Evolutionary conservation across 139 green algal genomes (phyloP).

Genomic region (Pseudopediastrum boryanum): DNA sequence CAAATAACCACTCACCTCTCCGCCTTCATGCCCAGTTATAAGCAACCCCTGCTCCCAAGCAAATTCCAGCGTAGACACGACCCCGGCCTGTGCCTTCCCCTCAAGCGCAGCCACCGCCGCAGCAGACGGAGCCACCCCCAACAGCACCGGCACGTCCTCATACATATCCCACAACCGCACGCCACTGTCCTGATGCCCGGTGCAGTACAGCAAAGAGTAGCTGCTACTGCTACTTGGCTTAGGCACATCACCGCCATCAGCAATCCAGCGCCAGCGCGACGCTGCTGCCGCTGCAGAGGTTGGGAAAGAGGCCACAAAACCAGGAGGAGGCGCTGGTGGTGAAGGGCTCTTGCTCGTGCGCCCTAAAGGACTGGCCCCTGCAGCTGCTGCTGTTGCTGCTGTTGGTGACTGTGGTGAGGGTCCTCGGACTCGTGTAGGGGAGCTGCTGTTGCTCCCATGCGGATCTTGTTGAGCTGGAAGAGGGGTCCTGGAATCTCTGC

Average conservation of each 20-base stretch:
- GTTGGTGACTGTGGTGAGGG: no score
- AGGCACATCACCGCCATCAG: neutral
- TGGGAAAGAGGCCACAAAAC: neutral
- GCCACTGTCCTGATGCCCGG: constrained; percentile 44
- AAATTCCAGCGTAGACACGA: constrained; percentile 42
- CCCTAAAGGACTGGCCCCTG: no score
- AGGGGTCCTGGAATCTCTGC: no score
- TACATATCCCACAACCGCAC: constrained; percentile 53
- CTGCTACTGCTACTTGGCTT: neutral
- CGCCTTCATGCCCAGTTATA: constrained; percentile 41
- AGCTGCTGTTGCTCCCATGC: neutral
- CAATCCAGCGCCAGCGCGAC: neutral
- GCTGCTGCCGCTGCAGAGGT: neutral
- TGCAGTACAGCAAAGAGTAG: constrained; percentile 35
- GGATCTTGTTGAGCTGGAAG: neutral
- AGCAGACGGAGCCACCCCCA: constrained; percentile 24
- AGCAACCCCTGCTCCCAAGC: constrained; percentile 52
- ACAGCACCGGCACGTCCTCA: constrained; percentile 30
- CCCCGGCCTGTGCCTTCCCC: neutral
- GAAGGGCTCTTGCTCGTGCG: neutral
- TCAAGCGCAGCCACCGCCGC: neutral
- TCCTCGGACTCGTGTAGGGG: no score
- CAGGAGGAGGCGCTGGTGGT: neutral
- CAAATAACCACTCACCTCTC: constrained; percentile 26
- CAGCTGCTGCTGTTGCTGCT: no score